Evolutionary conservation across 805 yeast species (phyloP), one percentile per base, ranked within the genome.

Genomic region (Saccharomycopsis fibuligera): DNA sequence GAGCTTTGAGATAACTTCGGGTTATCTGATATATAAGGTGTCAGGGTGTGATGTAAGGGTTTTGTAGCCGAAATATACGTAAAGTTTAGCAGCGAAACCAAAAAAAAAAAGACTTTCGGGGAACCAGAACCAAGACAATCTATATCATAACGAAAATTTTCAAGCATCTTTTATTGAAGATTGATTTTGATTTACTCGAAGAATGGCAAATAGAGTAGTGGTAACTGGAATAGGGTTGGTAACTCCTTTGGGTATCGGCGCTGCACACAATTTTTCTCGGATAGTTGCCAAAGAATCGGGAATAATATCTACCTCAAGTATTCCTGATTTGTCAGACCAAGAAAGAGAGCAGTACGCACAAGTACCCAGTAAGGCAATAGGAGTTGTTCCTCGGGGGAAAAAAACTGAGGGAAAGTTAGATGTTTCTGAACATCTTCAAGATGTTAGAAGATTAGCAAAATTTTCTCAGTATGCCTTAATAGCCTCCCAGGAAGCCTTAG

Each of bases 181-280:
- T 29, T 29, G 31, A 29, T 29, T 8, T 29, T 29, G 12, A 29
- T 29, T 12, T 29, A 29, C 31, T 9, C 12, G 12, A 12, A 29
- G 12, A 29, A 33, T 33, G 37, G 31, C 31, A 8, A 33, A 16
- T 16, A 68, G 96, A 64, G 96, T 91, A 0, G 97, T 91, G 1
- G 83, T 91, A 1, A 93, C 99, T 0, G 99, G 99, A 0, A 61
- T 93, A 5, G 98, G 98, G 0, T 66, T 86, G 24, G 76, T 90
- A 1, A 78, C 93, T 0, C 99, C 99, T 0, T 66, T 93, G 2
- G 98, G 97, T 0, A 79, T 79, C 4, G 90, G 89, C 0, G 74
- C 70, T 3, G 58, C 58, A 14, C 63, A 62, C 12, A 65, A 78
- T 3, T 86, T 91, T 90, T 44, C 61, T 2, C 68, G 68, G 16